Evolutionary conservation across 1,139 yeast species (phyloP).

Genomic region (Candida sp.): DNA sequence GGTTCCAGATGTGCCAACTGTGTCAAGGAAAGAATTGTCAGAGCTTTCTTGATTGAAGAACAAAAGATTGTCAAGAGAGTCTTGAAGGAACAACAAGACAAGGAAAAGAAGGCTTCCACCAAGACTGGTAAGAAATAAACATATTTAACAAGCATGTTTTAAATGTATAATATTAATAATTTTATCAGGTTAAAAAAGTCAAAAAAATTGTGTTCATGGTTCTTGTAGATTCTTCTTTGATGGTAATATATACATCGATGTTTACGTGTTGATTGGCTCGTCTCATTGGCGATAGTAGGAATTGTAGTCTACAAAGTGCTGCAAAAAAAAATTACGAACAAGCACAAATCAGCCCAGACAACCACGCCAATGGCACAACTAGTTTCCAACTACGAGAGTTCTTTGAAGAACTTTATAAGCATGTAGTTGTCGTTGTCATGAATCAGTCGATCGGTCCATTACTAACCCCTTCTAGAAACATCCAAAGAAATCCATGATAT

Average conservation of each 20-base stretch:
- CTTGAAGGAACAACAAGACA: slow-evolving; percentile 91
- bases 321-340: slow-evolving; percentile 2
- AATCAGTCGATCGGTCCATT: neutral
- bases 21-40: slow-evolving; percentile 98
- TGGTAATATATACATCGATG: slow-evolving; percentile 3
- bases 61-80: slow-evolving; percentile 99
- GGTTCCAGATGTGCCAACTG: slow-evolving; percentile 99
- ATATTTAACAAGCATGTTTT: slow-evolving; percentile 16
- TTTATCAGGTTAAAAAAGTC: slow-evolving; percentile 6
- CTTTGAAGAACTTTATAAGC: slow-evolving; percentile 12
- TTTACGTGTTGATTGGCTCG: neutral
- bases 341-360: neutral
- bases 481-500: slow-evolving; percentile 11
- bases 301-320: slow-evolving; percentile 3
- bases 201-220: slow-evolving; percentile 1
- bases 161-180: slow-evolving; percentile 16
- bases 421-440: neutral
- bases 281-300: neutral
- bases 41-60: slow-evolving; percentile 99
- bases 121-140: slow-evolving; percentile 44
- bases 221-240: slow-evolving; percentile 6
- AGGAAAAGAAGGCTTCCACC: slow-evolving; percentile 70
- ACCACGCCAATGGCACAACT: slow-evolving; percentile 11
- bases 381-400: slow-evolving; percentile 10
- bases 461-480: slow-evolving; percentile 9